These are phyloP conservation scores for Acanthamoeba lenticulata DNA, from an alignment of 208 protist genomes.

Conservation along the genomic window DNA sequence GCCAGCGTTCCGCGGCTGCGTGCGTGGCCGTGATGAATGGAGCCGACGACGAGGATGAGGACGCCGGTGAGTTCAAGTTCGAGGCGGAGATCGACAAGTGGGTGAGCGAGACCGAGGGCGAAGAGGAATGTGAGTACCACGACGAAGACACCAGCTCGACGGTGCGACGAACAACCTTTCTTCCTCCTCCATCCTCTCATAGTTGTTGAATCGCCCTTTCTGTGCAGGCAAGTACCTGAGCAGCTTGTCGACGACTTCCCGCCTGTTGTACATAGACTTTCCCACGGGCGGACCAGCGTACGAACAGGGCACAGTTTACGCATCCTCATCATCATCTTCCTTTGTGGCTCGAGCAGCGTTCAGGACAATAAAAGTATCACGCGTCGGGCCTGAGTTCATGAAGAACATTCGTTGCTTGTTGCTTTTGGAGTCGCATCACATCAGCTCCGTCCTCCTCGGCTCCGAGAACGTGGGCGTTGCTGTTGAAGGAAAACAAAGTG, in stretches of 20 bases:
- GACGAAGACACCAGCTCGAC: not conserved
- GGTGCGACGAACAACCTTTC: not conserved
- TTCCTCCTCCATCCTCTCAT: not conserved
- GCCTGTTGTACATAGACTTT: not conserved
- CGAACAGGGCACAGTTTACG: too few relatives aligned
- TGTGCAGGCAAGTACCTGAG: not conserved
- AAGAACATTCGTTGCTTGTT: too few relatives aligned
- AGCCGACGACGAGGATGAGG: not conserved
- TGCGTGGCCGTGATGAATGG: too few relatives aligned
- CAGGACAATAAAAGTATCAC: too few relatives aligned
- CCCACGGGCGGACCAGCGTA: not conserved
- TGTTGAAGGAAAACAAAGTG: too few relatives aligned
- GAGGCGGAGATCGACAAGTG: slow-evolving; percentile 24
- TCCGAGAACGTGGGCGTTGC: too few relatives aligned
- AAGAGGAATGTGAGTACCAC: slow-evolving; percentile 6
- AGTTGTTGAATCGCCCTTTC: not conserved
- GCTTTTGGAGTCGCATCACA: too few relatives aligned
- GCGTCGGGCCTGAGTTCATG: too few relatives aligned
- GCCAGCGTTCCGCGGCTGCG: too few relatives aligned
- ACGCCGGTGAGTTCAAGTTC: slow-evolving; percentile 6
- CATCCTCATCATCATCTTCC: not conserved
- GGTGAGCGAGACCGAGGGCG: slow-evolving; percentile 52
- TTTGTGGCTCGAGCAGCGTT: not conserved
- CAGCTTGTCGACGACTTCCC: not conserved
- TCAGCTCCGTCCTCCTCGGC: too few relatives aligned